Percentiles rank a stretch among this genome's conserved stretches.
These are phyloP conservation scores for Teunomyces lycoperdinae DNA, from an alignment of 805 yeast species.

Conservation along the genomic window DNA sequence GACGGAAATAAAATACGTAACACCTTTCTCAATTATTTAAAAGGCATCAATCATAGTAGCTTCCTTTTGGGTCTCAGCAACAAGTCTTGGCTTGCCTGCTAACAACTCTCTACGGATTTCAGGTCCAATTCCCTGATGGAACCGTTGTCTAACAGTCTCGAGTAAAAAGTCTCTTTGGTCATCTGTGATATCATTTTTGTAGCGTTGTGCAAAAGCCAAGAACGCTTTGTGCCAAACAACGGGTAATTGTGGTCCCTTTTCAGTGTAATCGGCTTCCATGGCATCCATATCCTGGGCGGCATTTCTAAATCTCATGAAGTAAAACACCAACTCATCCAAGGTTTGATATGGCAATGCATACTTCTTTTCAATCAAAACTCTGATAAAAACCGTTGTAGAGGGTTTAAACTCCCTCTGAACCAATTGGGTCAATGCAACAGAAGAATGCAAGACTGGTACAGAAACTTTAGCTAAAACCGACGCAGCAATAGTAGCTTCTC, in stretches of 20 bases:
- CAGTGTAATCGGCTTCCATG: slow-evolving; percentile 35
- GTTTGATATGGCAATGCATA: slow-evolving; percentile 97
- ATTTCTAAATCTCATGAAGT: slow-evolving; percentile 85
- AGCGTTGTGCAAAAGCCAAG: slow-evolving; percentile 90
- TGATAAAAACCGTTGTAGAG: slow-evolving; percentile 84
- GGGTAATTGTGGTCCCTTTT: slow-evolving; percentile 63
- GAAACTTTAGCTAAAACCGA: slow-evolving; percentile 87
- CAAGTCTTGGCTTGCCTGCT: slow-evolving; percentile 74
- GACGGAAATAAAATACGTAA: slow-evolving; percentile 1
- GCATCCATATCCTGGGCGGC: slow-evolving; percentile 45
- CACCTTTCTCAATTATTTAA: slow-evolving; percentile 6
- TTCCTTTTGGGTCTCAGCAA: slow-evolving; percentile 25
- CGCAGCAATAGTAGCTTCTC: slow-evolving; percentile 95
- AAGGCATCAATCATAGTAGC: slow-evolving; percentile 41
- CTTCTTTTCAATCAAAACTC: slow-evolving; percentile 86
- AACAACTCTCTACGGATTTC: slow-evolving; percentile 90
- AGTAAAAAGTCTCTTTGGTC: slow-evolving; percentile 94
- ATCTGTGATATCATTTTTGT: slow-evolving; percentile 96
- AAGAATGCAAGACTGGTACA: slow-evolving; percentile 91
- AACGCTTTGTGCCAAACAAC: slow-evolving; percentile 98
- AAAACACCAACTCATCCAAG: slow-evolving; percentile 88
- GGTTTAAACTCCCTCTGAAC: slow-evolving; percentile 80
- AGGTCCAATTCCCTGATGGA: slow-evolving; percentile 85
- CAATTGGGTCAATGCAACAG: slow-evolving; percentile 88
- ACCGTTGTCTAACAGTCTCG: slow-evolving; percentile 87